Conservation (phyloP, 176 grass and related monocot species). For the Aegilops sharonensis region DNA sequence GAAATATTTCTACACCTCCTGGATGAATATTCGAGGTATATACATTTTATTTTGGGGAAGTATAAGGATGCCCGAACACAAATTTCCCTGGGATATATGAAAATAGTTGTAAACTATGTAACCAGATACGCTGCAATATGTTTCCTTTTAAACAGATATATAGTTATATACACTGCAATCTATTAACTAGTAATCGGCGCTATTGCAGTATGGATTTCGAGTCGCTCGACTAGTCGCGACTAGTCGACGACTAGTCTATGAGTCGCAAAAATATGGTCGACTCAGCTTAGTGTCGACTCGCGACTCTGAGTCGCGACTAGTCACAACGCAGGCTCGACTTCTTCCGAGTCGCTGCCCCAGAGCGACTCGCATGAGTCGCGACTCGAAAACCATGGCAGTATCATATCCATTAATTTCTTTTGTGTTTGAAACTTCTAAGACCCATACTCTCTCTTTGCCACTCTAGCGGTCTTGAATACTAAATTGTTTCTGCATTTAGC, state of each 20-base stretch:
- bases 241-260: too few species aligned
- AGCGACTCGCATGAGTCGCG: too few species aligned
- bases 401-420: background rate
- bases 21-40: constrained; percentile 83
- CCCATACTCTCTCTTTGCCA: background rate
- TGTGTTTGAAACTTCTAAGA: background rate
- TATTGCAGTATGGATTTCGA: too few species aligned
- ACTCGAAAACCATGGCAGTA: too few species aligned
- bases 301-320: too few species aligned
- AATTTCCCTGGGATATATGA: background rate
- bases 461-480: background rate
- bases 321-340: too few species aligned
- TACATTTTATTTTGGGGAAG: background rate
- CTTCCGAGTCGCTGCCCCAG: too few species aligned
- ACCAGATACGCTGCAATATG: background rate
- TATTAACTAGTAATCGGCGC: background rate
- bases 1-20: constrained; percentile 96
- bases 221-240: too few species aligned
- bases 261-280: too few species aligned
- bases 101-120: background rate
- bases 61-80: background rate
- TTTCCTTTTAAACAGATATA: background rate
- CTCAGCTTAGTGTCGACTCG: too few species aligned
- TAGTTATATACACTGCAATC: background rate
- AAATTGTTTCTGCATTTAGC: constrained; percentile 22